Evolutionary conservation across 805 yeast species (phyloP).

Genomic region (Aciculoconidium aculeatum): DNA sequence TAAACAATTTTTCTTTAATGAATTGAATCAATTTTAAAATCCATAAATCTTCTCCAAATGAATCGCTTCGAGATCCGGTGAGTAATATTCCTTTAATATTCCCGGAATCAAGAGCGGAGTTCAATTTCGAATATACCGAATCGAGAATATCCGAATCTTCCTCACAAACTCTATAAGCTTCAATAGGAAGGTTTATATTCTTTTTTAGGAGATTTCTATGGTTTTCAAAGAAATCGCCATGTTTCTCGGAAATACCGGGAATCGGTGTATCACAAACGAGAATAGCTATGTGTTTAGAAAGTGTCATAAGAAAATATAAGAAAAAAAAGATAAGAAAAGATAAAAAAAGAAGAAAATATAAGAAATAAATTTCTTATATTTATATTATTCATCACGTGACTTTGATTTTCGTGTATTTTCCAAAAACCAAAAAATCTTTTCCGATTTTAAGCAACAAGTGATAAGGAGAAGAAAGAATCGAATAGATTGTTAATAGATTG

Average conservation of each 20-base stretch:
- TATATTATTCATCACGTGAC: no score
- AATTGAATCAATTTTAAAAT: conserved; percentile 34
- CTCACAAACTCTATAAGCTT: conserved; percentile 33
- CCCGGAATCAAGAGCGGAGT: conserved; percentile 19
- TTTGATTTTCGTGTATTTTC: no score
- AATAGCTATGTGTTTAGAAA: conserved; percentile 30
- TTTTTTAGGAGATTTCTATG: conserved; percentile 26
- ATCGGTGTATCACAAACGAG: conserved; percentile 35
- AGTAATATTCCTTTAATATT: conserved; percentile 38
- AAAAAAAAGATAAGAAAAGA: no score
- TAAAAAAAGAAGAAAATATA: no score
- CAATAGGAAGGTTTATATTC: conserved; percentile 12
- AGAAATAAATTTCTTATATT: no score
- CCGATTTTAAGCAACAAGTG: no score
- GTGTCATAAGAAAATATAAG: no score
- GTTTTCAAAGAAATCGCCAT: conserved; percentile 52
- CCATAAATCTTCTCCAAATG: conserved; percentile 31
- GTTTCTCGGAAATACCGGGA: conserved; percentile 19
- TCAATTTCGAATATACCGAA: conserved; percentile 13
- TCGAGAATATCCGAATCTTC: conserved; percentile 11
- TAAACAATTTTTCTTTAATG: conserved; percentile 14
- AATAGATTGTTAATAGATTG: no score
- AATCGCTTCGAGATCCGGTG: conserved; percentile 49
- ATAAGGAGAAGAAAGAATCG: no score
- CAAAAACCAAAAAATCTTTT: no score